A percentile compares a stretch with the other conserved stretches of the same genome.
Conservation (phyloP, 352 stramenopile species). For the Pythium graminicola region DNA sequence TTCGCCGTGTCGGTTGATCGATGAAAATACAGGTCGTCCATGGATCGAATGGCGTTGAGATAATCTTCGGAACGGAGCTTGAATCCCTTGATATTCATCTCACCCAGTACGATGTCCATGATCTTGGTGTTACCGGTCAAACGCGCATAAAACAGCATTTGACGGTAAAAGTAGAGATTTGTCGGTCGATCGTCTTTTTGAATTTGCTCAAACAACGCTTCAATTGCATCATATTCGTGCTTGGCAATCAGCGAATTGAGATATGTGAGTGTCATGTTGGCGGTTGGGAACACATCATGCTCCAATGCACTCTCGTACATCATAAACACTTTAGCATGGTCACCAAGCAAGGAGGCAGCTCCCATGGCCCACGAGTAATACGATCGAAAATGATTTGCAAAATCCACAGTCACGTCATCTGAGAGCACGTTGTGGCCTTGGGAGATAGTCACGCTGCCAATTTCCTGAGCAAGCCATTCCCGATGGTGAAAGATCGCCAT, state of each 20-base stretch:
- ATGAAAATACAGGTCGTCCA: slow-evolving; percentile 44
- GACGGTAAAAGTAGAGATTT: slow-evolving; percentile 58
- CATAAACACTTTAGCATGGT: slow-evolving; percentile 31
- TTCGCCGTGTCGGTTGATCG: neutral
- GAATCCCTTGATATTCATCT: slow-evolving; percentile 68
- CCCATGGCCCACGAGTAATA: slow-evolving; percentile 68
- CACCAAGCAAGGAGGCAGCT: slow-evolving; percentile 25
- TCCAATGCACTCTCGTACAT: slow-evolving; percentile 44
- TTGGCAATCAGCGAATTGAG: slow-evolving; percentile 35
- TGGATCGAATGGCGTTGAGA: slow-evolving; percentile 37
- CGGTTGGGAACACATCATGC: slow-evolving; percentile 41
- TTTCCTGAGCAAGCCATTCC: slow-evolving; percentile 27
- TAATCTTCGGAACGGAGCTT: slow-evolving; percentile 51
- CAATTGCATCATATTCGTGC: slow-evolving; percentile 30
- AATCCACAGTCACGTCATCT: slow-evolving; percentile 30
- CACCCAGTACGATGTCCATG: slow-evolving; percentile 35
- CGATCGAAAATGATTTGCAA: slow-evolving; percentile 42
- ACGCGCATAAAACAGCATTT: slow-evolving; percentile 43
- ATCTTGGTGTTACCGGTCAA: slow-evolving; percentile 27
- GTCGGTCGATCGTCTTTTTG: slow-evolving; percentile 31
- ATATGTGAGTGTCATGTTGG: slow-evolving; percentile 64
- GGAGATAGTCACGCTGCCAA: slow-evolving; percentile 22
- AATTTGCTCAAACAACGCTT: slow-evolving; percentile 46
- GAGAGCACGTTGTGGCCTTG: slow-evolving; percentile 27
- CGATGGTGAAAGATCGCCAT: slow-evolving; percentile 49